Percentiles rank a stretch among this genome's conserved stretches.
These are phyloP conservation scores for Alternaria brassicae DNA, from an alignment of 2,329 filamentous ascomycete genomes.

Conservation along the genomic window DNA sequence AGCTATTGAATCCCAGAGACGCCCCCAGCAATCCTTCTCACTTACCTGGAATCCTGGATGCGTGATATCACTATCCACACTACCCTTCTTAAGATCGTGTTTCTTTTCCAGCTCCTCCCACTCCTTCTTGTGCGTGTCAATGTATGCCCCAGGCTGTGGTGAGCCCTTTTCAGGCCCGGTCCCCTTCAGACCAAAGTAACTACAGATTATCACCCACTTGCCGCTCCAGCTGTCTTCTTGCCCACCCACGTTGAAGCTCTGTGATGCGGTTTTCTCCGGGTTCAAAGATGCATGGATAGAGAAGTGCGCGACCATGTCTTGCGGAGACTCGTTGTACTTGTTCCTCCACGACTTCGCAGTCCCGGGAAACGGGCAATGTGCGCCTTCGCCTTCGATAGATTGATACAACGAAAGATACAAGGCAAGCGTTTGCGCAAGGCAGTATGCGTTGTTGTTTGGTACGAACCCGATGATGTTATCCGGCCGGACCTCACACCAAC, in stretches of 20 bases:
- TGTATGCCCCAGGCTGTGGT: constrained; percentile 40
- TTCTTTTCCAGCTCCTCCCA: constrained; percentile 42
- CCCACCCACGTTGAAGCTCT: constrained; percentile 56
- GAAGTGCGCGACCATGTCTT: constrained; percentile 54
- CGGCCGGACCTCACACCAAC: constrained; percentile 52
- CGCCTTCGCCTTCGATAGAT: constrained; percentile 49
- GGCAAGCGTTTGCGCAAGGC: constrained; percentile 48
- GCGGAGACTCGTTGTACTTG: constrained; percentile 50
- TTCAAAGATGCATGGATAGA: constrained; percentile 54
- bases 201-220: constrained; percentile 57
- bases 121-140: constrained; percentile 35
- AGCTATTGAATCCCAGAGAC: not conserved
- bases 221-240: constrained; percentile 51
- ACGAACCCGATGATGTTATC: constrained; percentile 55
- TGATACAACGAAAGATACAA: constrained; percentile 50
- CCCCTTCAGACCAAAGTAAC: constrained; percentile 57
- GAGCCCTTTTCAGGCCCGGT: constrained; percentile 40
- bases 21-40: not conserved
- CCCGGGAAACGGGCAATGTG: constrained; percentile 52
- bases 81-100: constrained; percentile 47
- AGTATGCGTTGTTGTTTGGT: constrained; percentile 52
- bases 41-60: constrained; percentile 43
- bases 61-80: constrained; percentile 55
- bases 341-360: constrained; percentile 49
- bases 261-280: constrained; percentile 49